Percentiles rank a stretch among this genome's conserved stretches.
Evolutionary conservation across 1,139 yeast genomes (phyloP).

Genomic region (Suhomyces coccinellae): DNA sequence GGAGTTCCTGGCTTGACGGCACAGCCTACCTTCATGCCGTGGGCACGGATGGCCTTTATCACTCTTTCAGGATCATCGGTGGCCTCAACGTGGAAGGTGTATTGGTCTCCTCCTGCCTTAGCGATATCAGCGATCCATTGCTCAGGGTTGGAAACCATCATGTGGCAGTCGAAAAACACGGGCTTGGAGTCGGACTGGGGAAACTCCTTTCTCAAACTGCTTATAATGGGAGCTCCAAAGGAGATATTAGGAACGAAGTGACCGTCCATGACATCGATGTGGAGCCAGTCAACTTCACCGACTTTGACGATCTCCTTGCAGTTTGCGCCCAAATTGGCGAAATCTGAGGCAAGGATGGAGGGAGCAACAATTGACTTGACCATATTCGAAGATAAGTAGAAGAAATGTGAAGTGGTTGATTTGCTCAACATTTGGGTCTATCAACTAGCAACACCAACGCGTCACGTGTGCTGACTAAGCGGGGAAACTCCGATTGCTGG

Average conservation of each 20-base stretch:
- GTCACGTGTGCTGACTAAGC: background rate
- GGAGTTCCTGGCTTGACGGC: constrained; percentile 95
- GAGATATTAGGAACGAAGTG: constrained; percentile 97
- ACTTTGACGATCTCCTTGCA: constrained; percentile 80
- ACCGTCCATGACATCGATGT: constrained; percentile 98
- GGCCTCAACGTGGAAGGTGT: constrained; percentile 95
- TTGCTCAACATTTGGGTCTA: constrained; percentile 2
- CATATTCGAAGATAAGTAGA: constrained; percentile 37
- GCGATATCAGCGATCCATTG: constrained; percentile 95
- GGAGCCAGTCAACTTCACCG: constrained; percentile 73
- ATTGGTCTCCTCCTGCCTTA: constrained; percentile 93
- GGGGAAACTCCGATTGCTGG: background rate
- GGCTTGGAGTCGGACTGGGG: constrained; percentile 54
- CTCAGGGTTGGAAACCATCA: constrained; percentile 97
- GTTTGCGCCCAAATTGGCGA: constrained; percentile 83
- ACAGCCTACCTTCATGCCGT: constrained; percentile 93
- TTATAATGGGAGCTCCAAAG: constrained; percentile 87
- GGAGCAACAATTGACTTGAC: constrained; percentile 91
- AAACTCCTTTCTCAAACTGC: constrained; percentile 72
- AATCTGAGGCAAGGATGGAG: constrained; percentile 91
- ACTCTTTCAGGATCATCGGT: constrained; percentile 76
- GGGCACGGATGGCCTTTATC: constrained; percentile 69
- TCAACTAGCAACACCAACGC: background rate
- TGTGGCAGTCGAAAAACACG: constrained; percentile 95
- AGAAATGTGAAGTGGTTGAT: background rate